Conservation (phyloP, 2,329 filamentous ascomycete species). For the Sphaerulina vaccinii region DNA sequence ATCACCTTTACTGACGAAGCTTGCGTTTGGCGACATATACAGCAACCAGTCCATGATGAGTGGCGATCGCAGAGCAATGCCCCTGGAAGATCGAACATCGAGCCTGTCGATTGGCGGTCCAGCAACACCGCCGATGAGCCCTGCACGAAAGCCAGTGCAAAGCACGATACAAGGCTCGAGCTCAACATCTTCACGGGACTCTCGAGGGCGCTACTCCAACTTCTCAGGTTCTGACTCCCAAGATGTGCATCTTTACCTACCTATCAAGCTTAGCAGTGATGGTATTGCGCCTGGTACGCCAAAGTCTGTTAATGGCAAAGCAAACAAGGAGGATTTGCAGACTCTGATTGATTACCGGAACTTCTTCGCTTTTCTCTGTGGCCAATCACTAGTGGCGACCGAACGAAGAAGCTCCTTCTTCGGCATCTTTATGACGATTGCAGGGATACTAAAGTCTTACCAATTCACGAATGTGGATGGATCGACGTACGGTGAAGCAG, state of each 20-base stretch:
- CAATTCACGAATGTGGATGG: slow-evolving; percentile 62
- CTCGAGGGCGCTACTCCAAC: slow-evolving; percentile 48
- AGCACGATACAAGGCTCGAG: slow-evolving; percentile 20
- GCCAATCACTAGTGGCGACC: slow-evolving; percentile 61
- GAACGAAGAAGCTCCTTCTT: slow-evolving; percentile 56
- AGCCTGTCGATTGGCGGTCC: slow-evolving; percentile 31
- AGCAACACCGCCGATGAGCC: slow-evolving; percentile 33
- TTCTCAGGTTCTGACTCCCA: slow-evolving; percentile 51
- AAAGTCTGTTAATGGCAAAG: slow-evolving; percentile 30
- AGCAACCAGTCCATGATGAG: slow-evolving; percentile 36
- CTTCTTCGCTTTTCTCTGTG: slow-evolving; percentile 63
- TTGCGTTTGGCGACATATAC: slow-evolving; percentile 56
- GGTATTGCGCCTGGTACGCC: slow-evolving; percentile 30
- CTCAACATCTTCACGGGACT: slow-evolving; percentile 35
- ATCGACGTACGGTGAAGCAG: slow-evolving; percentile 63
- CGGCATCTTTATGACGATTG: slow-evolving; percentile 61
- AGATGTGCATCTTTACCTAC: slow-evolving; percentile 59
- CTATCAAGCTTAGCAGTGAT: slow-evolving; percentile 56
- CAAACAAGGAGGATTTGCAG: slow-evolving; percentile 51
- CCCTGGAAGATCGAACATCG: slow-evolving; percentile 32
- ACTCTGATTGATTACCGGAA: slow-evolving; percentile 61
- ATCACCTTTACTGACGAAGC: slow-evolving; percentile 55
- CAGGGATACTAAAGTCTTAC: slow-evolving; percentile 56
- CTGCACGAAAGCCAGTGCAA: slow-evolving; percentile 17
- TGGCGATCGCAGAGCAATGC: slow-evolving; percentile 36